Base-by-base conservation (phyloP, 306 rosid species). In the Rubus idaeus region DNA sequence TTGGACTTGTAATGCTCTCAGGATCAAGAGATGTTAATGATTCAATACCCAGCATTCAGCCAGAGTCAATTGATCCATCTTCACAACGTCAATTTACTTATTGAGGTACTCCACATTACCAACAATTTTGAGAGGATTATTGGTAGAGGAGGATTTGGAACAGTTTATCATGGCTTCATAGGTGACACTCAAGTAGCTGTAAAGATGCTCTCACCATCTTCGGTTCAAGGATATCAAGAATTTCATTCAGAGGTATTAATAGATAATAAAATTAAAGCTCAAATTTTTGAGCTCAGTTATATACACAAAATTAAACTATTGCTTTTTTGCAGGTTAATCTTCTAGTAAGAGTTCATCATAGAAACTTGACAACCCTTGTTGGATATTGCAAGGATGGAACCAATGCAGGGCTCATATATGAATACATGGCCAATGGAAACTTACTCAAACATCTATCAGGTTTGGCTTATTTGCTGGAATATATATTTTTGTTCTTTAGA, bases 61-160 rank as follows among this genome's bases (percentile, higher is more conserved):
- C 13, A 18, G 70, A 63, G 68, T 30, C 21, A 51, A 8, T 40
- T 17, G 78, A 79, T 14, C 46, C 75, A 12, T 70, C 65, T 13
- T 45, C 49, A 45, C 73, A 75, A 55, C 60, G 63, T 21, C 65
- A 74, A 62, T 81, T 83, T 57, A 69, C 82, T 18, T 81, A 83
- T 76, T 1, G 77, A 81, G 45, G 44, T 85, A 55, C 70, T 78
- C 18, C 39, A 74, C 39, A 83, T 87, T 23, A 85, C 91, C 8
- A 78, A 80, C 45, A 85, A 88, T 63, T 85, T 83, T 53, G 81
- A 73, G 81, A 79, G 30, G 42, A 62, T 70, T 30, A 21, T 85
- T 44, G 89, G 86, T 1, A 85, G 71, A 79, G 91, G 89, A 64
- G 91, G 87, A 64, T 81, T 85, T 61, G 89, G 91, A 77, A 81